These are phyloP conservation scores for Tetradesmus obliquus DNA, from an alignment of 139 green algal genomes.

Conservation along the genomic window DNA sequence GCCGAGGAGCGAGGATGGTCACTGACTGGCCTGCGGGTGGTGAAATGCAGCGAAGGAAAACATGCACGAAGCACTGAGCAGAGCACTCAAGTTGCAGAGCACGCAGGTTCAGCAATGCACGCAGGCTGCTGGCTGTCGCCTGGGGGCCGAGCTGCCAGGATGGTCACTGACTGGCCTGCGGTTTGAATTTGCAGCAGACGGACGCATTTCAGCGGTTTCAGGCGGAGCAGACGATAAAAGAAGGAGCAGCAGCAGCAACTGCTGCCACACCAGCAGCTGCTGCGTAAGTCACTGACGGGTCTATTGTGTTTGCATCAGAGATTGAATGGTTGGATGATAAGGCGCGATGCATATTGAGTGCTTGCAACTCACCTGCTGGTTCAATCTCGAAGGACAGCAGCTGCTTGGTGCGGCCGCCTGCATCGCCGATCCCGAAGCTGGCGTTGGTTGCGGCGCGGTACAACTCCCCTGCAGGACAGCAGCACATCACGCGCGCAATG, in stretches of 20 bases:
- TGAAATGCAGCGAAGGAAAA: too few relatives aligned
- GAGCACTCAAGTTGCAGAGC: too few relatives aligned
- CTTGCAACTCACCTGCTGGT: slow-evolving; percentile 13
- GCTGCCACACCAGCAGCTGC: too few relatives aligned
- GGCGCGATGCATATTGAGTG: background rate
- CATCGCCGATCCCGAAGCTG: slow-evolving; percentile 7
- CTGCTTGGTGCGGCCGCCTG: slow-evolving; percentile 13
- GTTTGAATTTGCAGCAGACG: background rate
- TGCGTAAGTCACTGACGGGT: too few relatives aligned
- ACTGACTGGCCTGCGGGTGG: too few relatives aligned
- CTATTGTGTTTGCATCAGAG: background rate
- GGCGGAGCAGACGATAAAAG: too few relatives aligned
- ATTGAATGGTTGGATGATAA: background rate
- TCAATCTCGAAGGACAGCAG: slow-evolving; percentile 48
- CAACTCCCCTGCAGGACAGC: background rate
- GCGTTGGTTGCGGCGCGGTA: slow-evolving; percentile 41
- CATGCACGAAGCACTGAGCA: too few relatives aligned
- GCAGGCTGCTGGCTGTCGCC: background rate
- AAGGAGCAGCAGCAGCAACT: too few relatives aligned
- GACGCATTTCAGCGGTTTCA: too few relatives aligned
- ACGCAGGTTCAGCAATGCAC: too few relatives aligned
- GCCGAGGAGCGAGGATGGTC: too few relatives aligned
- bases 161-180: slow-evolving; percentile 27
- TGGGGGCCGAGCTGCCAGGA: slow-evolving; percentile 5
- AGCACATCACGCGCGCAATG: background rate